A percentile compares a stretch with the other conserved stretches of the same genome.
Evolutionary conservation across 1,284 basidiomycete species (phyloP).

Genomic region (Tilletia setariae): DNA sequence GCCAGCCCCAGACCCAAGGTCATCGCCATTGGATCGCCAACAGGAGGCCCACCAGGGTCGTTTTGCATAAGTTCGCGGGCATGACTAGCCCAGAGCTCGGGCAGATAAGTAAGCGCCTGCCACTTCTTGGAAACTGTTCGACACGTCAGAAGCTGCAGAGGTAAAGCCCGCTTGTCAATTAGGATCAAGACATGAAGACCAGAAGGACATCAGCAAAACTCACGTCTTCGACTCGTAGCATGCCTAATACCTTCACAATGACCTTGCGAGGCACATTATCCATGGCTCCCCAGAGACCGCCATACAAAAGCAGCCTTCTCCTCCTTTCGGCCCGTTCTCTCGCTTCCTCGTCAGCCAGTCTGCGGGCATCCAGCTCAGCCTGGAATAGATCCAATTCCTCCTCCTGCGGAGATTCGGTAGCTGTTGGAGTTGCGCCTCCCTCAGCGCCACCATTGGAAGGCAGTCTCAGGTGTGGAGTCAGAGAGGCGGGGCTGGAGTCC

Average conservation of each 20-base stretch:
- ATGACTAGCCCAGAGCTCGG: constrained; percentile 73
- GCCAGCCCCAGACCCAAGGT: not conserved
- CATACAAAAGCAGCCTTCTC: constrained; percentile 59
- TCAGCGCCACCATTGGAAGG: not conserved
- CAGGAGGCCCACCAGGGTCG: constrained; percentile 61
- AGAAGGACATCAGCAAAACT: constrained; percentile 34
- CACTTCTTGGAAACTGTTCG: constrained; percentile 71
- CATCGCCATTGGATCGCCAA: constrained; percentile 14
- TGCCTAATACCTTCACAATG: constrained; percentile 66
- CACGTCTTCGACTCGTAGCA: constrained; percentile 67
- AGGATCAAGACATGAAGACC: constrained; percentile 57
- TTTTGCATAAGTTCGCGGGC: constrained; percentile 70
- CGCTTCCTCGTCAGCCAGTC: constrained; percentile 37
- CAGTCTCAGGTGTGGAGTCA: not conserved
- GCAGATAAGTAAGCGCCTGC: constrained; percentile 67
- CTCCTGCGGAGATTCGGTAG: constrained; percentile 18
- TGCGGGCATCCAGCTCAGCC: constrained; percentile 35
- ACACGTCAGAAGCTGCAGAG: constrained; percentile 26
- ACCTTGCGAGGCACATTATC: constrained; percentile 69
- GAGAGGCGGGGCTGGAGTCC: not conserved
- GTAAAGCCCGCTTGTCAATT: not conserved
- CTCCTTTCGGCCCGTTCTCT: constrained; percentile 65
- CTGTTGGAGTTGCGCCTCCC: not conserved
- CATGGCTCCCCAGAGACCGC: constrained; percentile 75
- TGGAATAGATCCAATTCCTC: constrained; percentile 26